Evolutionary conservation across 306 rosid genomes (phyloP).

Genomic region (Macrotyloma uniflorum): DNA sequence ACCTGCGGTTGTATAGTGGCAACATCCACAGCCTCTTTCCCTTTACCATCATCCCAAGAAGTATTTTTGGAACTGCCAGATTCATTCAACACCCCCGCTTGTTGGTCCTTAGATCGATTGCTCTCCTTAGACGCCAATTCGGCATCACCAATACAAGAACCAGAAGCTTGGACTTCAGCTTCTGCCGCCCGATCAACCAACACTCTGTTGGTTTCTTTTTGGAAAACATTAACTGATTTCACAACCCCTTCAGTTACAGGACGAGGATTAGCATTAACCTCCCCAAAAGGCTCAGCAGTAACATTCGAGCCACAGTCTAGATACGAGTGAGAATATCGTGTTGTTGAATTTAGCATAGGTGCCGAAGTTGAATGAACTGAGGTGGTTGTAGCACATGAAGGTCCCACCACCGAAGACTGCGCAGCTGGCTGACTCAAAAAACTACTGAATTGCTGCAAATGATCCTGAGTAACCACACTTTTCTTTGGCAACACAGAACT

Average conservation of each 20-base stretch:
- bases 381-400: conserved; percentile 84
- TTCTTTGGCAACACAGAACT: conserved; percentile 64
- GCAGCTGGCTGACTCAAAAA: conserved; percentile 76
- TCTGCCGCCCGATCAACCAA: conserved; percentile 47
- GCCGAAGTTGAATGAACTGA: conserved; percentile 87
- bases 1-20: conserved; percentile 47
- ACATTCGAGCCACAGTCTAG: conserved; percentile 46
- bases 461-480: conserved; percentile 59
- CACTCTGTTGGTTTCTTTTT: conserved; percentile 45
- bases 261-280: conserved; percentile 45
- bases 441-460: conserved; percentile 70
- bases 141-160: conserved; percentile 40
- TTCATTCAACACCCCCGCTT: conserved; percentile 47
- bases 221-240: conserved; percentile 41
- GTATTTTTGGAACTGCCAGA: conserved; percentile 34
- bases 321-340: conserved; percentile 50
- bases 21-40: conserved; percentile 51
- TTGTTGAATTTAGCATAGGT: conserved; percentile 76
- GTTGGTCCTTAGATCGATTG: conserved; percentile 51
- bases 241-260: conserved; percentile 43
- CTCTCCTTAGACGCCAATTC: conserved; percentile 47
- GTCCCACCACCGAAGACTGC: conserved; percentile 76
- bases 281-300: conserved; percentile 51
- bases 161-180: conserved; percentile 42
- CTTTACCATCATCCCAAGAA: conserved; percentile 49